phyloP scores from a whole-genome alignment of 352 stramenopile genomes.

The Pythium monospermum region DNA sequence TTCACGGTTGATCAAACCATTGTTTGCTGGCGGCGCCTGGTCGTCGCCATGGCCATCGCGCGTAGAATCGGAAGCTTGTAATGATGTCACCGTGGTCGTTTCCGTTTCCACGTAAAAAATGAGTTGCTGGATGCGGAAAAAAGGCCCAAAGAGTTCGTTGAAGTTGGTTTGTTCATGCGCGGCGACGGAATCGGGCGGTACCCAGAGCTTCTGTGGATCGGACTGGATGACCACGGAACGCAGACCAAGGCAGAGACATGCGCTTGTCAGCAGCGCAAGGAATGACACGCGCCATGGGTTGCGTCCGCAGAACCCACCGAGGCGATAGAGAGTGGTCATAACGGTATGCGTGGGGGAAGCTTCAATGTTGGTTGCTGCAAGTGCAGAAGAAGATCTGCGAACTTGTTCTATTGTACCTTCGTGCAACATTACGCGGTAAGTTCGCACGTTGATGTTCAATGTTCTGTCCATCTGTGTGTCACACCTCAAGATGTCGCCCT shows the following conservation, averaged over 20 bases:
- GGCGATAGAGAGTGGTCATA: conserved; percentile 51
- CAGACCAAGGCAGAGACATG: conserved; percentile 53
- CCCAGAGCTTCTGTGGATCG: conserved; percentile 80
- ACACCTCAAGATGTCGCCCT: too few relatives aligned
- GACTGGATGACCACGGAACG: conserved; percentile 60
- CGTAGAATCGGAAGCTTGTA: not conserved
- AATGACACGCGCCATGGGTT: conserved; percentile 43
- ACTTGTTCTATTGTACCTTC: conserved; percentile 6
- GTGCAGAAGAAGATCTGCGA: conserved; percentile 18
- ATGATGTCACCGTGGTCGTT: too few relatives aligned
- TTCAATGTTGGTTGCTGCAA: conserved; percentile 1
- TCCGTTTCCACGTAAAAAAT: conserved; percentile 80
- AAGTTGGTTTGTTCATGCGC: conserved; percentile 66
- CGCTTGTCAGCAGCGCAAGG: conserved; percentile 38
- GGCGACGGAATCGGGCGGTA: conserved; percentile 54
- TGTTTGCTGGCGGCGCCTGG: conserved; percentile 1
- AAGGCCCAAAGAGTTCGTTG: conserved; percentile 75
- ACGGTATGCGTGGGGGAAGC: not conserved
- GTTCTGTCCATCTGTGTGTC: too few relatives aligned
- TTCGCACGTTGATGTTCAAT: conserved; percentile 19
- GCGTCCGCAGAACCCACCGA: conserved; percentile 49
- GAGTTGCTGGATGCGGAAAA: conserved; percentile 85
- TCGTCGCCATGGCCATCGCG: conserved; percentile 6
- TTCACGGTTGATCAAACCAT: conserved; percentile 44
- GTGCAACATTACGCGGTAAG: conserved; percentile 21